Base-by-base conservation (phyloP, 148 eudicot genomes). In the Rhododendron ferrugineum region DNA sequence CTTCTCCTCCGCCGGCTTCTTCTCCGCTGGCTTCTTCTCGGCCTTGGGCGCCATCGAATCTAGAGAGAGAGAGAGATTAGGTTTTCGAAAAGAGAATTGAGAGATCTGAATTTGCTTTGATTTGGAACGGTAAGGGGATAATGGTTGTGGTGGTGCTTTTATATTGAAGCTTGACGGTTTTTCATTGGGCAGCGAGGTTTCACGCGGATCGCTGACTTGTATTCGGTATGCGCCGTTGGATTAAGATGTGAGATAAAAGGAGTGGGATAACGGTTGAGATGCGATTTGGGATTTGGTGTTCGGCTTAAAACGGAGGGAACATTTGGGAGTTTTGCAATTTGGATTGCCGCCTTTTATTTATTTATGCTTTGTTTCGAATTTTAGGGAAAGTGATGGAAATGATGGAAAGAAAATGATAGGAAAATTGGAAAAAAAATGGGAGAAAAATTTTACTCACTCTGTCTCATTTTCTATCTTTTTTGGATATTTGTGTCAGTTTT, bases 1-100 rank as follows among this genome's bases (percentile, higher is more conserved):
- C 90, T 91, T 88, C 90, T 91, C 92, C 9, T 81, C 83, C 20
- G 72, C 83, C 11, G 83, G 83, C 34, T 81, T 81, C 47, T 81
- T 81, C 72, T 81, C 83, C 72, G 83, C 83, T 5, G 83, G 83
- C 83, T 81, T 81, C 83, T 81, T 81, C 83, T 81, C 83, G 6
- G 70, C 83, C 83, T 81, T 81, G 28, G 83, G 83, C 1, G 83
- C 83, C 83, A 81, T 81, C 46, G 44, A 42, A 56, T 7, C n/a
- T 52, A n/a, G 40, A 34, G 68, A 54, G 40, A 54, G 68, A 54
- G 82, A 34, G 47, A 34, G 9, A 6, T 3, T 20, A 9, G 44
- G 44, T n/a, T 18, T 50, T 0, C 32, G 11, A 11, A 36, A 16
- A 74, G 52, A 42, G 50, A 77, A 36, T 80, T 14, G 68, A 5